Percentiles rank a stretch among this genome's conserved stretches.
These are phyloP conservation scores for Sugiyamaella xylanicola DNA, from an alignment of 1,139 yeast genomes.

Conservation along the genomic window DNA sequence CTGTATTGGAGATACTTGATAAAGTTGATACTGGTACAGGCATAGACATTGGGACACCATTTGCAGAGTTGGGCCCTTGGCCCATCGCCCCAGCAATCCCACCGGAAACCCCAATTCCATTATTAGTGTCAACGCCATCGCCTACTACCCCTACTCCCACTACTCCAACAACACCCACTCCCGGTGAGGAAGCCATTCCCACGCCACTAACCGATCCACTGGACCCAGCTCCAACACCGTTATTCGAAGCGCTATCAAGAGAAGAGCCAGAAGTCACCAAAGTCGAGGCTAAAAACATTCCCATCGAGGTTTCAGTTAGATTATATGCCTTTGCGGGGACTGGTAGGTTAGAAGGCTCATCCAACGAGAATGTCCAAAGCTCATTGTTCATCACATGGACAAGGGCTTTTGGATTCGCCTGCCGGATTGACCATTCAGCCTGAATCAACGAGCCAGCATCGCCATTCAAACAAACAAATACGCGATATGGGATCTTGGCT, in stretches of 20 bases:
- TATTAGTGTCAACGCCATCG: background rate
- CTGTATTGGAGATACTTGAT: conserved; percentile 34
- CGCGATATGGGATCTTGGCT: conserved; percentile 38
- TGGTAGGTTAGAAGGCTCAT: conserved; percentile 39
- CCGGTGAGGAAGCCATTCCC: background rate
- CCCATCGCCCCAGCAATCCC: conserved; percentile 2
- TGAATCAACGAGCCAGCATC: conserved; percentile 51
- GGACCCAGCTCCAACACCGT: background rate
- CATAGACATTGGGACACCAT: background rate
- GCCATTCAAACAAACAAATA: conserved; percentile 42
- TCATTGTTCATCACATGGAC: conserved; percentile 63
- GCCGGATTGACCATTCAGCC: conserved; percentile 60
- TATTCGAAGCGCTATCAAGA: conserved; percentile 1
- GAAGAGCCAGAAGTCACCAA: conserved; percentile 34
- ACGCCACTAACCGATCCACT: background rate
- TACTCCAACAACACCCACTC: conserved; percentile 7
- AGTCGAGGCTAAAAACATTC: conserved; percentile 42
- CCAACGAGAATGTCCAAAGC: conserved; percentile 59
- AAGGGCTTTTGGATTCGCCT: conserved; percentile 53
- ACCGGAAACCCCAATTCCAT: background rate
- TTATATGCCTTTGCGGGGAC: conserved; percentile 38
- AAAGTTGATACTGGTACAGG: background rate
- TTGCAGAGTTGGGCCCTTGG: conserved; percentile 2
- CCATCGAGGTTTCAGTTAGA: conserved; percentile 44
- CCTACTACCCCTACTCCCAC: background rate